Base-by-base conservation (phyloP, 192 early-diverging fungal genomes). In the Obelidium mucronatum region DNA sequence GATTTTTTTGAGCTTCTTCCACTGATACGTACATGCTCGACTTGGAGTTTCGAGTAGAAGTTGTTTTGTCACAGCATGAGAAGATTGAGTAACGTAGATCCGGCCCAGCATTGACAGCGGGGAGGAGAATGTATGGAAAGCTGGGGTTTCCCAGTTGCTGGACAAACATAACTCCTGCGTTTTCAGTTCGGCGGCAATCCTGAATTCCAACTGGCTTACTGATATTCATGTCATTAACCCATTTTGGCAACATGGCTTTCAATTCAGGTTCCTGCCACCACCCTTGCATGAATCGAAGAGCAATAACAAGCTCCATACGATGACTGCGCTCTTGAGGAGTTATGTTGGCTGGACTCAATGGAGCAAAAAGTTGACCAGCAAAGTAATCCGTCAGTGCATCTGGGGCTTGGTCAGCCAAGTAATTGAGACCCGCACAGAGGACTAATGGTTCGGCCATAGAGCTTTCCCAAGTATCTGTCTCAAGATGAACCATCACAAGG, bases 61-160 rank as follows among this genome's bases (percentile, higher is more conserved):
- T 75, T 61, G 71, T 73, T 37, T 75, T 75, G n/a, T 35, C 52
- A 37, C 66, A 75, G 39, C 73, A 75, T 4, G 42, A 67, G 35
- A 75, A 67, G 17, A 67, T 33, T 1, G 73, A 75, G 36, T 75
- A 75, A 4, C 36, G 61, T n/a, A 75, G 31, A 68, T 75, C 73
- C 17, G 73, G 73, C 22, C 73, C 73, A 22, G 73, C 73, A 70
- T 75, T 75, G 0, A 30, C 61, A 67, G 61, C 19, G 51, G 73
- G 73, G 11, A 75, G 31, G 44, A 68, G 62, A 22, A 75, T 3
- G 22, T 28, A 2, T 15, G 73, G 73, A 75, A 22, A 75, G 4
- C 30, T 6, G 35, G 59, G 11, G 17, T 68, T 75, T 39, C 26
- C 26, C 8, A 75, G 2, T 24, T 75, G 59, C 55, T 75, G 61